Conservation (phyloP, 306 rosid species). For the Vigna trinervia region DNA sequence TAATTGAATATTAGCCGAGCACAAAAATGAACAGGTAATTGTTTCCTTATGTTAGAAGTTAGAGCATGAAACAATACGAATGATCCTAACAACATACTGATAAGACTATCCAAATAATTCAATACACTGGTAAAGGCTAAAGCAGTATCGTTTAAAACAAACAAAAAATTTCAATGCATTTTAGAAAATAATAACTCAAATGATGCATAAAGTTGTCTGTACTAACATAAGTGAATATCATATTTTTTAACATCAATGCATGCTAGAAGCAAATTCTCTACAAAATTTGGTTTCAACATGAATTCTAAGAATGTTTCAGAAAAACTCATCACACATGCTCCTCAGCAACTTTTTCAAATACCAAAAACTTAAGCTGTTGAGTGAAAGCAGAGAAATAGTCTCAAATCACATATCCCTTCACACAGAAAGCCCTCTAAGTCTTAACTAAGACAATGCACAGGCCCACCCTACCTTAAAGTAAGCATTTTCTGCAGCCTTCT, state of each 20-base stretch:
- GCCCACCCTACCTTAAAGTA: slow-evolving; percentile 60
- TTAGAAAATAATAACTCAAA: neutral
- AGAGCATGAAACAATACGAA: neutral
- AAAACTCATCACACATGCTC: neutral
- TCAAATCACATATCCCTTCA: neutral
- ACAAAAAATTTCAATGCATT: neutral
- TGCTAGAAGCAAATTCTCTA: slow-evolving; percentile 2
- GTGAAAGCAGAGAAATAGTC: neutral
- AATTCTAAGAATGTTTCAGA: slow-evolving; percentile 4
- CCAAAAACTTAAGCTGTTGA: neutral
- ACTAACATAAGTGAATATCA: too few species aligned
- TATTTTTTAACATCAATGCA: neutral
- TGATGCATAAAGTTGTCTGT: too few species aligned
- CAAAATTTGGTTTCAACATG: neutral
- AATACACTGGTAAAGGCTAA: slow-evolving; percentile 20
- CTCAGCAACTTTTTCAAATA: neutral
- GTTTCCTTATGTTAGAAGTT: slow-evolving; percentile 1
- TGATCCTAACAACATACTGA: neutral
- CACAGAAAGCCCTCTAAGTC: neutral
- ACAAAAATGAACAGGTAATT: slow-evolving; percentile 7
- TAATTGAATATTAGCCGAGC: neutral
- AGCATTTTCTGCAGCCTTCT: slow-evolving; percentile 77
- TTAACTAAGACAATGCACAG: neutral
- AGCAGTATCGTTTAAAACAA: neutral
- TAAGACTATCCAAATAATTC: neutral